A percentile compares a stretch with the other conserved stretches of the same genome.
phyloP scores from a whole-genome alignment of 768 basidiomycete species.

The Candolleomyces eurysporus region DNA sequence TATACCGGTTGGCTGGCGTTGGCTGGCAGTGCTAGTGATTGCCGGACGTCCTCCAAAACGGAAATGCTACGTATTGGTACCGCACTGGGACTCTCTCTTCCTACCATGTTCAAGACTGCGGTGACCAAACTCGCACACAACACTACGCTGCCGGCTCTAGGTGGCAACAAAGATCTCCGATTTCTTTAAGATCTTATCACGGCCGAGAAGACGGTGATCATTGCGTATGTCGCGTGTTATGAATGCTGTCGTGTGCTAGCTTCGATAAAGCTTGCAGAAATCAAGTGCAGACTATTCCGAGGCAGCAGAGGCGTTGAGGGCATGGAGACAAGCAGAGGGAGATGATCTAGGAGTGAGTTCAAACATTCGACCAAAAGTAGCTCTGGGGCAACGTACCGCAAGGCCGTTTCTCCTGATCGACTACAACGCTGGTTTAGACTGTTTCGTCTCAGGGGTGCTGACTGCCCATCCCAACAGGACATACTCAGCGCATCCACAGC shows the following conservation, averaged over 20 bases:
- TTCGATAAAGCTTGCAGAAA: conserved; percentile 51
- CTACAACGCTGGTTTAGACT: no score
- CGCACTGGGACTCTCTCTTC: neutral
- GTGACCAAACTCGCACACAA: conserved; percentile 88
- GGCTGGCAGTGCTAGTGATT: neutral
- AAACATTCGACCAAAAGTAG: neutral
- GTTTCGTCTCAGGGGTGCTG: neutral
- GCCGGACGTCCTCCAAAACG: neutral
- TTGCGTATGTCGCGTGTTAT: conserved; percentile 45
- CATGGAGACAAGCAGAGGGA: conserved; percentile 78
- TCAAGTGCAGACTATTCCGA: conserved; percentile 64
- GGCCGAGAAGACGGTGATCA: conserved; percentile 79
- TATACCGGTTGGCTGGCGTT: no score
- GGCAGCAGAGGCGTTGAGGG: conserved; percentile 67
- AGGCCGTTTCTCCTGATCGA: no score
- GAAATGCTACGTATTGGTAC: neutral
- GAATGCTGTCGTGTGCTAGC: neutral
- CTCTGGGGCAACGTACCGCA: no score
- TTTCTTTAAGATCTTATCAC: conserved; percentile 87
- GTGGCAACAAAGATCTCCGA: conserved; percentile 71
- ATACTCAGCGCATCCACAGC: conserved; percentile 70
- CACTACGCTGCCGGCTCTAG: conserved; percentile 71
- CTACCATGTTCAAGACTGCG: conserved; percentile 70
- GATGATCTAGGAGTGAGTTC: conserved; percentile 73
- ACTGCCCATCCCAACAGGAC: conserved; percentile 53